Evolutionary conservation across 2,329 filamentous ascomycete species (phyloP).

Genomic region (Neofusicoccum ribis): DNA sequence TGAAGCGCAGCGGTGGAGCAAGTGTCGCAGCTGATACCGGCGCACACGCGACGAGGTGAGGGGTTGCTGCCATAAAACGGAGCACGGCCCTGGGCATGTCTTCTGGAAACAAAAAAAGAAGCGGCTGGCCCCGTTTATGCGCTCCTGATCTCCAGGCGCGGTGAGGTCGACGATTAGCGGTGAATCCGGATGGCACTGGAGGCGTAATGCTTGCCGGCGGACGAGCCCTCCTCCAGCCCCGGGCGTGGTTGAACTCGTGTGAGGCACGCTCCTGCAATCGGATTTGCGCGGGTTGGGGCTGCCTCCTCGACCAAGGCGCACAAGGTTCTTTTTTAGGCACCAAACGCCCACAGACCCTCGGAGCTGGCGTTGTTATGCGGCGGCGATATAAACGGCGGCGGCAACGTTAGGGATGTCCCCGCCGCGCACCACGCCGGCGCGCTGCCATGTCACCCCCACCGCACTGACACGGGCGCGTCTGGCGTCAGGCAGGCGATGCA

Average conservation of each 20-base stretch:
- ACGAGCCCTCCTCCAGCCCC: not conserved
- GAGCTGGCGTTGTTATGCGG: not conserved
- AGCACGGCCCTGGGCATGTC: not conserved
- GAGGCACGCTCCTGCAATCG: not conserved
- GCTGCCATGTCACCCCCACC: not conserved
- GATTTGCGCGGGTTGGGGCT: slow-evolving; percentile 1
- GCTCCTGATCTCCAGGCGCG: slow-evolving; percentile 15
- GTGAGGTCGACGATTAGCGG: slow-evolving; percentile 10
- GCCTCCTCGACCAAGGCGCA: not conserved
- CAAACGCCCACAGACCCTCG: slow-evolving; percentile 9
- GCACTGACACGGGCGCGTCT: not conserved
- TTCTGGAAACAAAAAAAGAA: slow-evolving; percentile 12
- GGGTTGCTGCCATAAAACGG: not conserved
- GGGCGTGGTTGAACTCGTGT: not conserved
- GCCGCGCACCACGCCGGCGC: not conserved
- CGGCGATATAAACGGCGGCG: slow-evolving; percentile 1
- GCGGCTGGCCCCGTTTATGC: not conserved
- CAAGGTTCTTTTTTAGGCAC: slow-evolving; percentile 4
- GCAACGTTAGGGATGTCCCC: not conserved
- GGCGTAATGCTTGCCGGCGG: not conserved
- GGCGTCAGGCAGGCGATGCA: not conserved
- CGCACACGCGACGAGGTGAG: not conserved
- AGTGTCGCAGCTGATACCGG: slow-evolving; percentile 4
- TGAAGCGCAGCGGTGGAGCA: slow-evolving; percentile 5
- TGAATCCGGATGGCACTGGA: slow-evolving; percentile 1